phyloP scores from a whole-genome alignment of 441 rosid genomes.

The Flueggea neowawraea region DNA sequence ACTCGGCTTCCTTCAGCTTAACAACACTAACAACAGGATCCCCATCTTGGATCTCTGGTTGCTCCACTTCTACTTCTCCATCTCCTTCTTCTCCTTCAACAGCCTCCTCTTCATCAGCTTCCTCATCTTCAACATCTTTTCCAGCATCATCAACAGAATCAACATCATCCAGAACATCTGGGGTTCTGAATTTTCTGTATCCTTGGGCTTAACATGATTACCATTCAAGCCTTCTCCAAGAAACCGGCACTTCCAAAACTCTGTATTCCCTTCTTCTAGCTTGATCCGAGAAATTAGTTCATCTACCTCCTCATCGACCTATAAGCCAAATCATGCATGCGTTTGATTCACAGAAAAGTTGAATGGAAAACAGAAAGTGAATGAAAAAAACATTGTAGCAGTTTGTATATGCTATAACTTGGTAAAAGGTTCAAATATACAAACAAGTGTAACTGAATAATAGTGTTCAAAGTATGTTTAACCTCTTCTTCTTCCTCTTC shows the following conservation, averaged over 20 bases:
- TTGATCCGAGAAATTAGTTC: slow-evolving; percentile 78
- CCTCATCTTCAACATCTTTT: slow-evolving; percentile 50
- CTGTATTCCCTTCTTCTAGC: slow-evolving; percentile 95
- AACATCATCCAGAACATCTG: slow-evolving; percentile 41
- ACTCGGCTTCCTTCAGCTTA: slow-evolving; percentile 76
- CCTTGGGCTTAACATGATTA: slow-evolving; percentile 44
- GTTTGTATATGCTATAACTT: not conserved
- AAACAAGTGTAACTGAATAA: slow-evolving; percentile 4
- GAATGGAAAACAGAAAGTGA: not conserved
- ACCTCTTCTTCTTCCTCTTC: slow-evolving; percentile 98
- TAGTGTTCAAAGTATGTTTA: slow-evolving; percentile 6
- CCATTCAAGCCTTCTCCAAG: slow-evolving; percentile 77
- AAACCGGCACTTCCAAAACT: slow-evolving; percentile 93
- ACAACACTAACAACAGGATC: slow-evolving; percentile 38
- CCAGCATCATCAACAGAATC: slow-evolving; percentile 35
- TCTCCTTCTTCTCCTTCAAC: slow-evolving; percentile 44
- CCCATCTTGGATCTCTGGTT: slow-evolving; percentile 54
- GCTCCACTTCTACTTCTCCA: slow-evolving; percentile 61
- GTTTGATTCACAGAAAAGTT: not conserved
- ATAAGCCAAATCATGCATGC: slow-evolving; percentile 9
- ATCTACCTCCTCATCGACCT: slow-evolving; percentile 91
- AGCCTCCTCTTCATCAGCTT: slow-evolving; percentile 38
- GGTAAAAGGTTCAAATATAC: too few species aligned
- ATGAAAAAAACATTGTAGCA: slow-evolving; percentile 1
- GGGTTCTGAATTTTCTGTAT: slow-evolving; percentile 37